Evolutionary conservation across 225 moss, liverwort and hornwort species (phyloP).

Genomic region (Pseudoscleropodium purum): DNA sequence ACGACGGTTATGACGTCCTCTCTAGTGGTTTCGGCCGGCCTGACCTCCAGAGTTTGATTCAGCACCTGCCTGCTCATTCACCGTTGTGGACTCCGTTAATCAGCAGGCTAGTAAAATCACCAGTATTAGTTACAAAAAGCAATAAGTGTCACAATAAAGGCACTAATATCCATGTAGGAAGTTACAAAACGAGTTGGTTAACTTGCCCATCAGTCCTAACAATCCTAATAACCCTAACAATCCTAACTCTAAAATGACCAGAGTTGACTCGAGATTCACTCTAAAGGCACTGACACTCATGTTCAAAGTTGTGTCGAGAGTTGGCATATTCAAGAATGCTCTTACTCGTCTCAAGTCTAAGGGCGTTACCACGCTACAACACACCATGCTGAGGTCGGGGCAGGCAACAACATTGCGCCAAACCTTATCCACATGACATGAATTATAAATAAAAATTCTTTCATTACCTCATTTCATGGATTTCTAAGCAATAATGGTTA

Average conservation of each 20-base stretch:
- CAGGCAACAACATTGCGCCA: background rate
- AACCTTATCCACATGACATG: background rate
- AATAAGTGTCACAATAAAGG: background rate
- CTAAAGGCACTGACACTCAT: background rate
- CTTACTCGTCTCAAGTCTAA: background rate
- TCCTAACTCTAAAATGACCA: background rate
- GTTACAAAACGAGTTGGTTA: background rate
- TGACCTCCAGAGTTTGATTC: background rate
- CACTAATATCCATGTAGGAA: background rate
- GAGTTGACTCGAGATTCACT: background rate
- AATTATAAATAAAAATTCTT: background rate
- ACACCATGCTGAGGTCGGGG: background rate
- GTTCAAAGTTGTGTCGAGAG: background rate
- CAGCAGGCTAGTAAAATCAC: background rate
- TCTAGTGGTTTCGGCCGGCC: background rate
- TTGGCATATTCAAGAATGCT: background rate
- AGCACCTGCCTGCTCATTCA: background rate
- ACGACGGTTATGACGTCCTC: constrained; percentile 16
- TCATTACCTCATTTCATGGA: background rate
- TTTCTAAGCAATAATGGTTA: background rate
- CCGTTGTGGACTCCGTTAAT: background rate
- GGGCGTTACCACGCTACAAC: background rate
- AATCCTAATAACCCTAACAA: background rate
- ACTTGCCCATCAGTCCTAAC: background rate
- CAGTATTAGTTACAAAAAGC: background rate